Evolutionary conservation across 495 filamentous ascomycete genomes (phyloP), one percentile per base, ranked within the genome.

Genomic region (Lichina pygmaea): DNA sequence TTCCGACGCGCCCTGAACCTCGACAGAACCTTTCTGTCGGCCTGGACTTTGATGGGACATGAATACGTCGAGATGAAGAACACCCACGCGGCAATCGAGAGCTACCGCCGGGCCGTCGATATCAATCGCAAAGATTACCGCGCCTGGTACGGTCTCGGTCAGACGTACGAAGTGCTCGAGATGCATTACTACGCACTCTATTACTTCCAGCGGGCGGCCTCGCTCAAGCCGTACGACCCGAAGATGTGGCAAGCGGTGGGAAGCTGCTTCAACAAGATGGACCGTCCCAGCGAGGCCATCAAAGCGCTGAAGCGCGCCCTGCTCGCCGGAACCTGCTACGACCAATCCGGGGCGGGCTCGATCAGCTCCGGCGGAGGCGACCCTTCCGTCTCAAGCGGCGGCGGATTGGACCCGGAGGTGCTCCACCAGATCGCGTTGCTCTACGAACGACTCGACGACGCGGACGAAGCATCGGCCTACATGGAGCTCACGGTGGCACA

Each of bases 31-130:
- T 99, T 86, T 51, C 66, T 93, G 33, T 86, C 81, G 6, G 91
- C 91, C 11, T 99, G 91, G 91, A 99, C 86, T 0, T 66, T 99
- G 0, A 99, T 99, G 91, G 91, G 91, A 8, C 91, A 95, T 57
- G 91, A 99, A 56, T 99, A 94, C 57, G 82, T 95, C 34, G 91
- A 99, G 57, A 77, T 99, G 63, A 99, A 95, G 54, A 99, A 99
- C 54, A 99, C 91, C 0, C 91, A 99, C 53, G 86, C 91, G 0
- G 91, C 91, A 12, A 95, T 99, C 49, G 91, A 99, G 57, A 85
- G 79, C 8, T 99, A 99, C 54, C 77, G 91, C 6, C 77, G 91
- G 12, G 91, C 91, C 1, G 91, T 99, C 6, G 91, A 95, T 52
- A 78, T 86, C 55, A 95, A 99, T 57, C 76, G 89, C 40, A 81